Percentiles rank a stretch among this genome's conserved stretches.
Conservation (phyloP, 83 land plant species). For the Isoetes engelmannii region DNA sequence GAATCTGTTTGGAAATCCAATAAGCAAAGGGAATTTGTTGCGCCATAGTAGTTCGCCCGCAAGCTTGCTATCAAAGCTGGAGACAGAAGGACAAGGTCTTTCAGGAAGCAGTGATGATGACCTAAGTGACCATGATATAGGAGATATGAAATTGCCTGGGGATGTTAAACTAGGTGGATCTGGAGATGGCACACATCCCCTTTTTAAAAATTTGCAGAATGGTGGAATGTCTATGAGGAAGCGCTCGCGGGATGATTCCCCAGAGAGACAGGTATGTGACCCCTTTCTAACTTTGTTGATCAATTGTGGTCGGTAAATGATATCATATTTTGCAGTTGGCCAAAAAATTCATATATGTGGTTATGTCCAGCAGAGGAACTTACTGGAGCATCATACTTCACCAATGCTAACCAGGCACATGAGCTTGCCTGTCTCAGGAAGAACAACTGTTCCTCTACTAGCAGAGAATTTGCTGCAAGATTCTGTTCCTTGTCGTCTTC, state of each 20-base stretch:
- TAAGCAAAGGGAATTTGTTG: not conserved
- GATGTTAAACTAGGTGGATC: not conserved
- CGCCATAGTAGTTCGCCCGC: not conserved
- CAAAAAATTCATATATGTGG: not conserved
- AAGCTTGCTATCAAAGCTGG: not conserved
- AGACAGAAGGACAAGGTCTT: not conserved
- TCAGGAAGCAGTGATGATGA: not conserved
- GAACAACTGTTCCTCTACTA: not conserved
- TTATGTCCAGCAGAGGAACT: not conserved
- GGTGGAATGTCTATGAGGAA: not conserved
- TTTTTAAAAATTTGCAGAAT: not conserved
- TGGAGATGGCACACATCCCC: not conserved
- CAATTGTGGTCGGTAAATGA: no score
- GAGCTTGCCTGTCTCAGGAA: not conserved
- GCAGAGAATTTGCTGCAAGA: conserved; percentile 1
- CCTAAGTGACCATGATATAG: not conserved
- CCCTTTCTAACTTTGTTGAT: not conserved
- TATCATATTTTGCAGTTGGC: no score
- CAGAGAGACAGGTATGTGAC: not conserved
- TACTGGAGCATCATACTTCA: not conserved
- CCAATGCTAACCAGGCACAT: not conserved
- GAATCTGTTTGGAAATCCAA: not conserved
- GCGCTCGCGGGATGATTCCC: no score
- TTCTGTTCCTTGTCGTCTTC: conserved; percentile 3
- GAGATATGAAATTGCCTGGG: not conserved